Evolutionary conservation across 192 early-diverging fungal genomes (phyloP).

Genomic region (Coemansia sp.): DNA sequence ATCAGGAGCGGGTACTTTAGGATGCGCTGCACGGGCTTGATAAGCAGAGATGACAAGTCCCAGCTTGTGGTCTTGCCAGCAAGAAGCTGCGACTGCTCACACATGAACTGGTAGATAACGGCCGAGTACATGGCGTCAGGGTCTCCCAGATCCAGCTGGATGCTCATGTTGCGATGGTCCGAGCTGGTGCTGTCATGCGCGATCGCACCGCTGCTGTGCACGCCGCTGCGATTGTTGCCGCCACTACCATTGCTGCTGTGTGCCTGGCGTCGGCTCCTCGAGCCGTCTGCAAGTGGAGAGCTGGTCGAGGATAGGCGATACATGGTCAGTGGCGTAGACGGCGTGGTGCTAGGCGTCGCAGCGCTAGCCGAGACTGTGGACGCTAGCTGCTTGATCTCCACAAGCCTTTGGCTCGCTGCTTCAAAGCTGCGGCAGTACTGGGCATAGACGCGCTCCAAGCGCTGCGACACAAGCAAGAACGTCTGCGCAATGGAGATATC

Average conservation of each 20-base stretch:
- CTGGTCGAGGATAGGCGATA: constrained; percentile 13
- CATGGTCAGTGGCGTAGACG: constrained; percentile 27
- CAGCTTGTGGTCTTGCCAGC: constrained; percentile 76
- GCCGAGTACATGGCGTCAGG: constrained; percentile 24
- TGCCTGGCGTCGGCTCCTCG: constrained; percentile 44
- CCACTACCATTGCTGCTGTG: constrained; percentile 7
- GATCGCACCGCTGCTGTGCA: constrained; percentile 7
- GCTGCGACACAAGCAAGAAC: constrained; percentile 44
- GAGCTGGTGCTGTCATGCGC: constrained; percentile 6
- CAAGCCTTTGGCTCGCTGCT: constrained; percentile 45
- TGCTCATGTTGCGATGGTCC: constrained; percentile 36
- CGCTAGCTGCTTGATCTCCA: constrained; percentile 40
- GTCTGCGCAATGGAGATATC: constrained; percentile 48
- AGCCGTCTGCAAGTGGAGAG: constrained; percentile 35
- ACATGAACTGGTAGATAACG: constrained; percentile 24
- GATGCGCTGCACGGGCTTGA: constrained; percentile 97
- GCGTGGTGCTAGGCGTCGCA: constrained; percentile 14
- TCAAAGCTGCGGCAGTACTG: constrained; percentile 55
- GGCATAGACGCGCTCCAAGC: constrained; percentile 47
- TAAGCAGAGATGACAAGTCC: constrained; percentile 88
- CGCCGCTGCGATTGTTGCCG: constrained; percentile 7
- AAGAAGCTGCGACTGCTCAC: constrained; percentile 36
- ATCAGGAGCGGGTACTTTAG: constrained; percentile 93
- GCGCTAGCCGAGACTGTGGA: constrained; percentile 11
- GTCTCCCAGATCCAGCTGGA: constrained; percentile 25